Evolutionary conservation across 140 eudicot species (phyloP).

Genomic region (Senecio squalidus): DNA sequence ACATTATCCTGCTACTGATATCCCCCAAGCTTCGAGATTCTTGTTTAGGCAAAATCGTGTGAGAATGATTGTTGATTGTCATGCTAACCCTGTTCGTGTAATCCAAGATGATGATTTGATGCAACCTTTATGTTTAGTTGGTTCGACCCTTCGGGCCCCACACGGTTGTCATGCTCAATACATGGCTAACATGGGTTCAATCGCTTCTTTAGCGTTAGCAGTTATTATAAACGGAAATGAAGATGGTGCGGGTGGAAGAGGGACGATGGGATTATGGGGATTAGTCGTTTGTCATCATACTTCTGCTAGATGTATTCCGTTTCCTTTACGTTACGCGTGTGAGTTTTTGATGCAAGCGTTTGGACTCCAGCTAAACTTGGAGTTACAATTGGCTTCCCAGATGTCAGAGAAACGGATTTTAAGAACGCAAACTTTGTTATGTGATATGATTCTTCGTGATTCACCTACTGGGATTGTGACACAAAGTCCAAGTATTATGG

Average conservation of each 20-base stretch:
- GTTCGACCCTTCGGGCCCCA: constrained; percentile 94
- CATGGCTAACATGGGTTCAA: constrained; percentile 98
- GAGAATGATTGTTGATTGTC: constrained; percentile 87
- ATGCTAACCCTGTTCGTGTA: constrained; percentile 55
- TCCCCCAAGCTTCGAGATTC: constrained; percentile 95
- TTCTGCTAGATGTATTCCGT: constrained; percentile 69
- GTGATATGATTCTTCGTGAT: constrained; percentile 90
- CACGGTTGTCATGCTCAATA: constrained; percentile 96
- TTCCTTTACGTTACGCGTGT: constrained; percentile 91
- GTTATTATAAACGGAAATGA: constrained; percentile 77
- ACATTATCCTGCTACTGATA: constrained; percentile 98
- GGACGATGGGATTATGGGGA: constrained; percentile 81
- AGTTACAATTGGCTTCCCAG: constrained; percentile 73
- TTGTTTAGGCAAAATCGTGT: constrained; percentile 76
- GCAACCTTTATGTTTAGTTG: constrained; percentile 85
- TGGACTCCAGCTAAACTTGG: constrained; percentile 84
- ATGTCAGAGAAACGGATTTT: constrained; percentile 68
- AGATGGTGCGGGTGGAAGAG: constrained; percentile 52
- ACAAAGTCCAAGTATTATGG: constrained; percentile 90
- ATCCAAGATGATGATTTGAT: constrained; percentile 66
- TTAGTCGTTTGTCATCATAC: constrained; percentile 97
- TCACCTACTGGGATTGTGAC: constrained; percentile 84
- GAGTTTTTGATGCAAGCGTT: constrained; percentile 96
- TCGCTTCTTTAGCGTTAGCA: constrained; percentile 85
- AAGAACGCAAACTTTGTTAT: constrained; percentile 80